A percentile compares a stretch with the other conserved stretches of the same genome.
These are phyloP conservation scores for Rosa multiflora DNA, from an alignment of 306 rosid genomes.

Conservation along the genomic window DNA sequence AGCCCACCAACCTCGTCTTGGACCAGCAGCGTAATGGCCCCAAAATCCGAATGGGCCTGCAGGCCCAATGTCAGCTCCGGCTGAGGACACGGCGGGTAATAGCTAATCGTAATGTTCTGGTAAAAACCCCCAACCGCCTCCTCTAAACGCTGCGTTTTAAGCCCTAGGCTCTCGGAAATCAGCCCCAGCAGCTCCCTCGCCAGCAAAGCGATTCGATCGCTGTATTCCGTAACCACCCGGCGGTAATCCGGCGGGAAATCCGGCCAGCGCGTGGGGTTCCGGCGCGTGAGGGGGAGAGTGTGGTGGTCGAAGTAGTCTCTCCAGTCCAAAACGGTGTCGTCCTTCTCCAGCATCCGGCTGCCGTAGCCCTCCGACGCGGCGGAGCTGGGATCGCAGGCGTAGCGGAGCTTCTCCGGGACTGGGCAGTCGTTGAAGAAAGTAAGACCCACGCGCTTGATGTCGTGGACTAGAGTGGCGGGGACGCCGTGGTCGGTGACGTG, in stretches of 20 bases:
- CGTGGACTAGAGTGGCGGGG: constrained; percentile 40
- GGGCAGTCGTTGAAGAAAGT: constrained; percentile 63
- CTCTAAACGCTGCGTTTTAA: constrained; percentile 57
- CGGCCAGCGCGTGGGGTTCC: constrained; percentile 76
- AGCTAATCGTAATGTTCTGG: constrained; percentile 87
- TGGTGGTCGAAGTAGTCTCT: constrained; percentile 94
- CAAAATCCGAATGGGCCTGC: constrained; percentile 88
- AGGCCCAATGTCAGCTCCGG: constrained; percentile 86
- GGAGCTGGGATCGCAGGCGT: constrained; percentile 49
- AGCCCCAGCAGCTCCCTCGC: constrained; percentile 61
- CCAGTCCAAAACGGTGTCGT: constrained; percentile 67
- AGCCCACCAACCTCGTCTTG: constrained; percentile 91
- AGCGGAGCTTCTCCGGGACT: constrained; percentile 56
- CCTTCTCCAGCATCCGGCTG: constrained; percentile 62
- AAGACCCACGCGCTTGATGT: constrained; percentile 46
- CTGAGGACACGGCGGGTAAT: constrained; percentile 86
- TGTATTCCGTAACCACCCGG: constrained; percentile 39
- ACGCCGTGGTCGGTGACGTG: constrained; percentile 77
- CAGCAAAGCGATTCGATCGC: constrained; percentile 52
- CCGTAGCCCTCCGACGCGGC: constrained; percentile 89
- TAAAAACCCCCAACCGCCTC: constrained; percentile 62
- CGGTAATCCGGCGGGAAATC: constrained; percentile 55
- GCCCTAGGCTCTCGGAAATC: constrained; percentile 70
- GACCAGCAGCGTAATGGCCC: constrained; percentile 71
- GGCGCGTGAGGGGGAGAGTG: constrained; percentile 77